These are phyloP conservation scores for Cenchrus americanus DNA, from an alignment of 176 grass and related monocot genomes.

Conservation along the genomic window DNA sequence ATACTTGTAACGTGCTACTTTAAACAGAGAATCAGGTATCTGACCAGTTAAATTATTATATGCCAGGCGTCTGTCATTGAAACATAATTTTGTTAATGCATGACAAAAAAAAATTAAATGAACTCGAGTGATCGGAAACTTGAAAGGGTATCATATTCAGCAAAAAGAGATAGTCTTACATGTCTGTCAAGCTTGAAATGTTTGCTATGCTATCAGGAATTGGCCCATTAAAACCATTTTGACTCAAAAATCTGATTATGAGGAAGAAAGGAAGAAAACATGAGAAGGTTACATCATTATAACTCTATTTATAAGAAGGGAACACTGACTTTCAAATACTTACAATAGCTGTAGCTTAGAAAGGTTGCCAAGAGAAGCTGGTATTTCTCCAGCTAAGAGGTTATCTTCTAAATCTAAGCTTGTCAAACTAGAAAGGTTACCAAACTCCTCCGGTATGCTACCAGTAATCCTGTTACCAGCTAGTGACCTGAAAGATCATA, in stretches of 20 bases:
- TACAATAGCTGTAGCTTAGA: conserved; percentile 65
- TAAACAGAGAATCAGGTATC: conserved; percentile 76
- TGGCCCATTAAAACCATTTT: conserved; percentile 64
- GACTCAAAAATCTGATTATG: conserved; percentile 71
- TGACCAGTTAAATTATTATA: conserved; percentile 75
- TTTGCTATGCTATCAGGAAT: conserved; percentile 68
- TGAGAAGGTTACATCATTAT: background rate
- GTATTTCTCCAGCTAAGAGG: conserved; percentile 70
- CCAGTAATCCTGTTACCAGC: conserved; percentile 72
- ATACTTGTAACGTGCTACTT: conserved; percentile 93
- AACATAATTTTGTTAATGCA: conserved; percentile 43
- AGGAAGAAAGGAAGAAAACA: conserved; percentile 24
- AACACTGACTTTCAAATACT: conserved; percentile 38
- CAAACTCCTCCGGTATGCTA: conserved; percentile 65
- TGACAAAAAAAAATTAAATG: conserved; percentile 5
- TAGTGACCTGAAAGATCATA: conserved; percentile 64
- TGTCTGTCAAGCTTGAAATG: conserved; percentile 71
- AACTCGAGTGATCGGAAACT: conserved; percentile 2
- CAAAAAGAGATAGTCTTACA: conserved; percentile 53
- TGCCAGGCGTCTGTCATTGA: conserved; percentile 66
- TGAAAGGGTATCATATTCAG: conserved; percentile 25
- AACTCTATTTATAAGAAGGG: conserved; percentile 11
- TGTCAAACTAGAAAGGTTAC: conserved; percentile 72
- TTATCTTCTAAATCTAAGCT: conserved; percentile 75
- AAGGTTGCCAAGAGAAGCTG: conserved; percentile 74